These are phyloP conservation scores for Sarocladium strictum DNA, from an alignment of 2,329 filamentous ascomycete genomes.

Conservation along the genomic window DNA sequence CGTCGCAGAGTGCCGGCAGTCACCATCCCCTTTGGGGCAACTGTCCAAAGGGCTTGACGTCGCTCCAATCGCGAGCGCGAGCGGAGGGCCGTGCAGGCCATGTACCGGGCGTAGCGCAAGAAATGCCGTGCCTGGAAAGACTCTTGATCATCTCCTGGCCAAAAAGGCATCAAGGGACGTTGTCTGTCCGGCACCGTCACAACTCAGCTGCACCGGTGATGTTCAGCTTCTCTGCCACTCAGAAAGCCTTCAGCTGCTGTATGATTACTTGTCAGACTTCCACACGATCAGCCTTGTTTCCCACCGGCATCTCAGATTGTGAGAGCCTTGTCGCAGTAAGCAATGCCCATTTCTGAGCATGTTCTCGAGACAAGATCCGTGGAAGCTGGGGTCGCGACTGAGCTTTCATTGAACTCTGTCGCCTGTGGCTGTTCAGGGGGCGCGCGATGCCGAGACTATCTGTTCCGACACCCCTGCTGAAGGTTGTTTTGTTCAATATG, in stretches of 20 bases:
- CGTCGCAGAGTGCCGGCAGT: neutral
- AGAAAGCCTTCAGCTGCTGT: too few relatives aligned
- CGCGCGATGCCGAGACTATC: slow-evolving; percentile 8
- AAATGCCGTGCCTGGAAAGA: neutral
- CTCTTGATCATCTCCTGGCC: too few relatives aligned
- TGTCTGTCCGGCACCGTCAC: too few relatives aligned
- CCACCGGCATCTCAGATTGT: too few relatives aligned
- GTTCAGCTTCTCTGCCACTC: too few relatives aligned
- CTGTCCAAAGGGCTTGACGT: neutral
- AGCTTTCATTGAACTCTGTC: slow-evolving; percentile 2
- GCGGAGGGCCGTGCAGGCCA: neutral
- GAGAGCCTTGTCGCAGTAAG: too few relatives aligned
- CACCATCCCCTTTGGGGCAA: neutral
- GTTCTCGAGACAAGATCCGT: too few relatives aligned
- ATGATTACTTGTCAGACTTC: too few relatives aligned
- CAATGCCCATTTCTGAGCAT: too few relatives aligned
- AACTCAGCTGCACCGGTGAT: too few relatives aligned
- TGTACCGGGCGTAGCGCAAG: neutral
- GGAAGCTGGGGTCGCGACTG: neutral
- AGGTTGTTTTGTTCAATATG: neutral
- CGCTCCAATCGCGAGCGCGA: neutral
- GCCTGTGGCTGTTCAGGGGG: neutral
- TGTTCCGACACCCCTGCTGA: slow-evolving; percentile 5
- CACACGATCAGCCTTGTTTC: too few relatives aligned
- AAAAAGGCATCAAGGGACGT: too few relatives aligned